A percentile compares a stretch with the other conserved stretches of the same genome.
These are phyloP conservation scores for Microbotryum silenes-acaulis DNA, from an alignment of 1,284 basidiomycete genomes.

Conservation along the genomic window DNA sequence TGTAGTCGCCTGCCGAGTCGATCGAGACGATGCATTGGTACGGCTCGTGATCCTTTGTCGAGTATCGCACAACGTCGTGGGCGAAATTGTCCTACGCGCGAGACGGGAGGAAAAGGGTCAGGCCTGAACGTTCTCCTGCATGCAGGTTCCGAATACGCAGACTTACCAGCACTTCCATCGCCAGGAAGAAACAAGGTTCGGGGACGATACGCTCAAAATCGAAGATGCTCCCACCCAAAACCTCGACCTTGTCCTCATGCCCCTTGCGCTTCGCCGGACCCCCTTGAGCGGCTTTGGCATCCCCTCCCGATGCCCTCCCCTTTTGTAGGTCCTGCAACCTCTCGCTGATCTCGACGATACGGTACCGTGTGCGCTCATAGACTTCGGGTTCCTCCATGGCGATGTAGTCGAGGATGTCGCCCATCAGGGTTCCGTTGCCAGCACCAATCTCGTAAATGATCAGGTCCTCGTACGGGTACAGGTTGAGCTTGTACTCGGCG, in stretches of 20 bases:
- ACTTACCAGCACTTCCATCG: conserved; percentile 87
- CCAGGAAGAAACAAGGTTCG: conserved; percentile 84
- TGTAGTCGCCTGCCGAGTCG: conserved; percentile 75
- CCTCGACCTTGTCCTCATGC: conserved; percentile 57
- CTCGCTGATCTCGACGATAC: conserved; percentile 86
- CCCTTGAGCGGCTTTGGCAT: conserved; percentile 18
- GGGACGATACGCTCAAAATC: conserved; percentile 69
- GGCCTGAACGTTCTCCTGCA: neutral
- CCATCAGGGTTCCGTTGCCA: conserved; percentile 89
- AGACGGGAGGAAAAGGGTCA: conserved; percentile 3
- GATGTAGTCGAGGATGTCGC: conserved; percentile 77
- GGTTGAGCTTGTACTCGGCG: conserved; percentile 83
- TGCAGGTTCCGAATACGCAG: too few relatives aligned
- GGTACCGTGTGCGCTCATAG: conserved; percentile 80
- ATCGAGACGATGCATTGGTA: conserved; percentile 78
- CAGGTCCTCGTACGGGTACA: conserved; percentile 92
- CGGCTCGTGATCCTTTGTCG: conserved; percentile 61
- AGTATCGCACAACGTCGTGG: conserved; percentile 90
- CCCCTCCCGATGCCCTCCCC: conserved; percentile 29
- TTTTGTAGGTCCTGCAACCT: conserved; percentile 67
- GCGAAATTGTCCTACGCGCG: conserved; percentile 80
- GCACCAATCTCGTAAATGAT: conserved; percentile 96
- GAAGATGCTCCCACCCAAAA: conserved; percentile 78
- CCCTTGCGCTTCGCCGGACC: conserved; percentile 50
- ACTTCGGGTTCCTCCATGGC: conserved; percentile 75